These are phyloP conservation scores for Paramecium sonneborni DNA, from an alignment of 73 alveolate genomes.

Conservation along the genomic window DNA sequence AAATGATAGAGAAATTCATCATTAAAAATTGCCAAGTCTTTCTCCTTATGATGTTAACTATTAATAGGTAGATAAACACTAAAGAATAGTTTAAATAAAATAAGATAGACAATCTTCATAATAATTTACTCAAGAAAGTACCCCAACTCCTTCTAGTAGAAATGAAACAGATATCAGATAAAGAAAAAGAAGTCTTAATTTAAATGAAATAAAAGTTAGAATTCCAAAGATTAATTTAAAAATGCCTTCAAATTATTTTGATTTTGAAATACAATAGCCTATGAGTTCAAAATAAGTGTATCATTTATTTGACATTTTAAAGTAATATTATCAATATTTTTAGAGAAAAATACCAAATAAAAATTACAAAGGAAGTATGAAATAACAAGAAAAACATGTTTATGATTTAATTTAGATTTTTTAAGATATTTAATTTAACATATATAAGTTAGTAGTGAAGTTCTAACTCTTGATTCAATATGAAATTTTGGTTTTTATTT, in stretches of 20 bases:
- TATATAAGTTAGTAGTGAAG: too few species aligned
- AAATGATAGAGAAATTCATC: background rate
- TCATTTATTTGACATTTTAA: background rate
- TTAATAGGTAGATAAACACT: background rate
- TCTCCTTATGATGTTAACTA: background rate
- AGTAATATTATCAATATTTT: background rate
- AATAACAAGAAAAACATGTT: background rate
- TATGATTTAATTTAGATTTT: background rate
- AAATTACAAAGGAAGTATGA: background rate
- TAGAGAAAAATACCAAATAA: background rate
- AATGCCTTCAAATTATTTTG: conserved; percentile 13
- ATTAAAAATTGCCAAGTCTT: background rate
- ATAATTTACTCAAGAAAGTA: background rate
- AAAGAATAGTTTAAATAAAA: background rate
- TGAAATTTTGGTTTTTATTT: too few species aligned
- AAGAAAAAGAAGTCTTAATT: background rate
- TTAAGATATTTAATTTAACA: too few species aligned
- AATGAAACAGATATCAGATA: background rate
- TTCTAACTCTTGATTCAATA: too few species aligned
- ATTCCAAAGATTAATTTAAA: background rate
- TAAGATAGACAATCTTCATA: background rate
- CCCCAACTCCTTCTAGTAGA: background rate
- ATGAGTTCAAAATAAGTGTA: background rate
- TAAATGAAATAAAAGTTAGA: background rate
- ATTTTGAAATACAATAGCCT: background rate